phyloP scores from a whole-genome alignment of 345 rosid genomes.

The Gossypium mustelinum region DNA sequence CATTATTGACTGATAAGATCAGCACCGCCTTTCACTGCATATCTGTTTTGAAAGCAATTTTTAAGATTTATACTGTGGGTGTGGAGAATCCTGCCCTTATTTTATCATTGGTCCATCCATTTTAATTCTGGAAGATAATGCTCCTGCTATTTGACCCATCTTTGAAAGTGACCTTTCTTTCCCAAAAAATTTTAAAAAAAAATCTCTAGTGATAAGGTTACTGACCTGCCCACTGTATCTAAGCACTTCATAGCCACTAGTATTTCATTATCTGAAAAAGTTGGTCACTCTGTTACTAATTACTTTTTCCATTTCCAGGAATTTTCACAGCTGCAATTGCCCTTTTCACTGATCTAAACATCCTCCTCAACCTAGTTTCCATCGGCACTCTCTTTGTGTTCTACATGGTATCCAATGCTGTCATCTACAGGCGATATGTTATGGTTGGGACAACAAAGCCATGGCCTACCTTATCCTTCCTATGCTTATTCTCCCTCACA shows the following conservation, averaged over 20 bases:
- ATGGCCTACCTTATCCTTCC: constrained; percentile 80
- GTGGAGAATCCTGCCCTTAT: background rate
- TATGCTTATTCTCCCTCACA: constrained; percentile 51
- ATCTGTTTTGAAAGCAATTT: background rate
- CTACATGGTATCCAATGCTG: constrained; percentile 92
- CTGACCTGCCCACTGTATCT: constrained; percentile 3
- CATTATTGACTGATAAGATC: background rate
- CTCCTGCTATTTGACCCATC: background rate
- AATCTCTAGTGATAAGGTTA: constrained; percentile 4
- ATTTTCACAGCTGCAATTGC: constrained; percentile 77
- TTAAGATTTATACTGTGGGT: background rate
- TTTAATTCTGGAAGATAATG: background rate
- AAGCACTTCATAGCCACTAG: background rate
- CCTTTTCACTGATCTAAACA: constrained; percentile 63
- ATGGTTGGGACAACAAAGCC: constrained; percentile 55
- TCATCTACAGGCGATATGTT: constrained; percentile 73
- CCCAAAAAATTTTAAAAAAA: background rate
- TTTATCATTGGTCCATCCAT: background rate
- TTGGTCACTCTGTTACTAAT: background rate
- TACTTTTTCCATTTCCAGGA: constrained; percentile 39
- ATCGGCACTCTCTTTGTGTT: constrained; percentile 91
- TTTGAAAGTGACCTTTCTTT: constrained; percentile 25
- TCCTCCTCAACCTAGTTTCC: constrained; percentile 77
- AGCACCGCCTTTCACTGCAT: background rate
- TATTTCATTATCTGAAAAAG: background rate